These are phyloP conservation scores for Yamadazyma trypodendri DNA, from an alignment of 1,139 yeast genomes.

Conservation along the genomic window DNA sequence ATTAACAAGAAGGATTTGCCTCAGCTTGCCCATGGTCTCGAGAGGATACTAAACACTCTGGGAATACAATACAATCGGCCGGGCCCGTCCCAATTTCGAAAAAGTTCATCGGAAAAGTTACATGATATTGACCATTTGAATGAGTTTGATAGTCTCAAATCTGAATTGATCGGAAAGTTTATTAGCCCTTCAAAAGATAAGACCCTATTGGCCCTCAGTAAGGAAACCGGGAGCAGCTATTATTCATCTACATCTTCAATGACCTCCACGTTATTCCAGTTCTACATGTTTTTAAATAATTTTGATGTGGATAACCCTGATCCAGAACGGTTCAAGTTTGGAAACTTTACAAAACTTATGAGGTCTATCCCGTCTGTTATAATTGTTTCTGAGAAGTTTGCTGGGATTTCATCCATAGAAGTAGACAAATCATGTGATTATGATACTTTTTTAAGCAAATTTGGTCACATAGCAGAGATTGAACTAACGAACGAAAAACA, in stretches of 20 bases:
- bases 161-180: conserved; percentile 3
- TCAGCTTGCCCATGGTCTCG: conserved; percentile 59
- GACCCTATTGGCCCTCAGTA: conserved; percentile 49
- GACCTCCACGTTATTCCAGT: conserved; percentile 72
- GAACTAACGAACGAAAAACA: conserved; percentile 60
- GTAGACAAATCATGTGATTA: conserved; percentile 67
- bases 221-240: conserved; percentile 40
- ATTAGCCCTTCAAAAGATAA: conserved; percentile 58
- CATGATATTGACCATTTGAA: conserved; percentile 56
- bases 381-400: conserved; percentile 30
- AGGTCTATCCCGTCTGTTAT: conserved; percentile 37
- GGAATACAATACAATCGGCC: conserved; percentile 74
- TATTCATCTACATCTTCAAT: conserved; percentile 86
- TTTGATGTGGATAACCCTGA: conserved; percentile 20
- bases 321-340: conserved; percentile 29
- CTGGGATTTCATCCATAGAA: conserved; percentile 58
- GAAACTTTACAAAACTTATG: conserved; percentile 34
- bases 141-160: conserved; percentile 58
- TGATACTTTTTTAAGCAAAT: conserved; percentile 68
- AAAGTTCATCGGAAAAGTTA: conserved; percentile 27
- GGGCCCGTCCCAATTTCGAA: conserved; percentile 60
- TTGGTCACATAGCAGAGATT: conserved; percentile 80
- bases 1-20: conserved; percentile 32
- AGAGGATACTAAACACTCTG: conserved; percentile 72
- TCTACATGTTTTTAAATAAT: conserved; percentile 71